Percentiles rank a stretch among this genome's conserved stretches.
phyloP scores from a whole-genome alignment of 116 monocot species.

The Thalassia testudinum region DNA sequence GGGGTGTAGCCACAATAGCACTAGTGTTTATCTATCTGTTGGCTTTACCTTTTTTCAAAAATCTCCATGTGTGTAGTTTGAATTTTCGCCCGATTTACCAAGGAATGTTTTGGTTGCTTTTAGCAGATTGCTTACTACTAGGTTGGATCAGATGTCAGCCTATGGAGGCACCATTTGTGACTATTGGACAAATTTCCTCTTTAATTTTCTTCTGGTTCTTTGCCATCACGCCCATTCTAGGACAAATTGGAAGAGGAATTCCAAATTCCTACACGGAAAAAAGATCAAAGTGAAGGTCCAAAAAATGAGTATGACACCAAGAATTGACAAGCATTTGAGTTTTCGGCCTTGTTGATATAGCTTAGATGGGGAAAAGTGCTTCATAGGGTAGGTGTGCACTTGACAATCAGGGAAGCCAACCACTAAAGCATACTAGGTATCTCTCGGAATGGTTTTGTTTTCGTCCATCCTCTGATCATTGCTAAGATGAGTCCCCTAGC shows the following conservation, averaged over 20 bases:
- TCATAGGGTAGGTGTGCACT: no score
- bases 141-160: conserved; percentile 11
- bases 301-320: no score
- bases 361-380: no score
- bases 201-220: neutral
- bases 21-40: conserved; percentile 4
- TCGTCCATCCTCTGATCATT: no score
- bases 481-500: no score
- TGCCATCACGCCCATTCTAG: neutral
- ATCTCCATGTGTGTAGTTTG: neutral
- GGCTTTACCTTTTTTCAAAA: conserved; percentile 6
- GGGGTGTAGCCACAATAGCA: conserved; percentile 8
- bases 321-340: no score
- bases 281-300: no score
- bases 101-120: conserved; percentile 15
- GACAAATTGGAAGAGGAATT: neutral
- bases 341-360: no score
- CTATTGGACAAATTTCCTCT: conserved; percentile 1
- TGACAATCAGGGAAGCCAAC: no score
- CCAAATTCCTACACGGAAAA: no score
- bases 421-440: no score
- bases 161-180: conserved; percentile 3
- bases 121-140: conserved; percentile 12
- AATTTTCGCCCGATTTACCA: conserved; percentile 7
- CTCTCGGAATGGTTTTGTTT: no score